phyloP scores from a whole-genome alignment of 371 early-diverging fungal species.

The Mortierella sp. region DNA sequence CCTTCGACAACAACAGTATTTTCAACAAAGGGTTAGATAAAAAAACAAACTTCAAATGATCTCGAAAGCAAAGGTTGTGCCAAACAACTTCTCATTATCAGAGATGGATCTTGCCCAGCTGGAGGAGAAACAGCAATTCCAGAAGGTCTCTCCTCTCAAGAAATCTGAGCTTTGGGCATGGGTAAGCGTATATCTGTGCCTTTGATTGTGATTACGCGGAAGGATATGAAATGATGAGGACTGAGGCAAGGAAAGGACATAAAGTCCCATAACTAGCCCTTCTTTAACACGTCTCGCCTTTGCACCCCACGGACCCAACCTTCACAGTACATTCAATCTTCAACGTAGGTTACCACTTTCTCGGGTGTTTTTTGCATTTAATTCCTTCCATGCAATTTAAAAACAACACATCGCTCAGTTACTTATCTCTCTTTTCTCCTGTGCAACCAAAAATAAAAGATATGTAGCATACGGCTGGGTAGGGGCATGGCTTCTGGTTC shows the following conservation, averaged over 20 bases:
- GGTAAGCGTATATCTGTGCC: constrained; percentile 7
- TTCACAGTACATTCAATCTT: constrained; percentile 41
- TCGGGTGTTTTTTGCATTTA: not conserved
- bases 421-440: not conserved
- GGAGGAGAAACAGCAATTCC: constrained; percentile 28
- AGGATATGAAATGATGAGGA: not conserved
- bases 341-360: constrained; percentile 26
- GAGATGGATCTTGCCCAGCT: constrained; percentile 16
- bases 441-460: constrained; percentile 4
- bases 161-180: constrained; percentile 51
- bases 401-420: not conserved
- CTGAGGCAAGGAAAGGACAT: not conserved
- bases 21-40: not conserved
- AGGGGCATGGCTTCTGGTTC: constrained; percentile 24
- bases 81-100: constrained; percentile 1
- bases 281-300: not conserved
- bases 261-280: not conserved
- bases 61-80: constrained; percentile 8
- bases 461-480: constrained; percentile 44
- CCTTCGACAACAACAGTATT: not conserved
- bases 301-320: not conserved
- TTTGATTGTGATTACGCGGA: not conserved
- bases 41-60: not conserved
- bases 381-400: not conserved
- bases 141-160: constrained; percentile 24